phyloP scores from a whole-genome alignment of 2,329 filamentous ascomycete genomes.

The Penicillium fuscoglaucum region DNA sequence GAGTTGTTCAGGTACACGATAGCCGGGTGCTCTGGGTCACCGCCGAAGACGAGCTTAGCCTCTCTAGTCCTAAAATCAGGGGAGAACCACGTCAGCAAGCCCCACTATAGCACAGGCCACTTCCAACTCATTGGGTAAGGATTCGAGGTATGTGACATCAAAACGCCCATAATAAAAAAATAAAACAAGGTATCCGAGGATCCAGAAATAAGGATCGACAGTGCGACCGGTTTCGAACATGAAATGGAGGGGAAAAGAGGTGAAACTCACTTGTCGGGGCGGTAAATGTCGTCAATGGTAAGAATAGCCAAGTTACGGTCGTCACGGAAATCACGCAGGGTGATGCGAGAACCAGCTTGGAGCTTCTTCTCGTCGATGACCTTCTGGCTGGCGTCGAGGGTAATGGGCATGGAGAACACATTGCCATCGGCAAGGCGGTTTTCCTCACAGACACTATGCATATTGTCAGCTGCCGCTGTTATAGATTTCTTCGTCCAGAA shows the following conservation, averaged over 20 bases:
- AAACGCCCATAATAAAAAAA: background rate
- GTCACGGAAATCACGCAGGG: conserved; percentile 92
- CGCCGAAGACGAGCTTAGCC: conserved; percentile 91
- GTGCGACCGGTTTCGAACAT: background rate
- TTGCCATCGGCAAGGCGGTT: conserved; percentile 83
- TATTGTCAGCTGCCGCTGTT: conserved; percentile 14
- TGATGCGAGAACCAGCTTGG: conserved; percentile 77
- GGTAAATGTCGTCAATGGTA: conserved; percentile 93
- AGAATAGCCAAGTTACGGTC: conserved; percentile 95
- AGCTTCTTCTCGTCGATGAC: conserved; percentile 73
- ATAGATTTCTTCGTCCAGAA: background rate
- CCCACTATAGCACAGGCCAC: conserved; percentile 25
- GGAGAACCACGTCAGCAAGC: conserved; percentile 30
- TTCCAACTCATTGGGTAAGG: conserved; percentile 11
- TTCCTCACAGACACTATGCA: conserved; percentile 75
- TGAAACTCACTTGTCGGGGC: conserved; percentile 78
- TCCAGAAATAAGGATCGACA: conserved; percentile 4
- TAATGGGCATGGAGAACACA: conserved; percentile 97
- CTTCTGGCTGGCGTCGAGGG: conserved; percentile 76
- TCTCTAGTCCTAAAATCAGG: conserved; percentile 67
- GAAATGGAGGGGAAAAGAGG: background rate
- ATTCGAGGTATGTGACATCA: conserved; percentile 11
- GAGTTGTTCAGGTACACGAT: conserved; percentile 84
- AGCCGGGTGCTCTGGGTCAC: conserved; percentile 86
- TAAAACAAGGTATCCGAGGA: background rate